Conservation (phyloP, 164 flowering plant species). For the Sedum album region DNA sequence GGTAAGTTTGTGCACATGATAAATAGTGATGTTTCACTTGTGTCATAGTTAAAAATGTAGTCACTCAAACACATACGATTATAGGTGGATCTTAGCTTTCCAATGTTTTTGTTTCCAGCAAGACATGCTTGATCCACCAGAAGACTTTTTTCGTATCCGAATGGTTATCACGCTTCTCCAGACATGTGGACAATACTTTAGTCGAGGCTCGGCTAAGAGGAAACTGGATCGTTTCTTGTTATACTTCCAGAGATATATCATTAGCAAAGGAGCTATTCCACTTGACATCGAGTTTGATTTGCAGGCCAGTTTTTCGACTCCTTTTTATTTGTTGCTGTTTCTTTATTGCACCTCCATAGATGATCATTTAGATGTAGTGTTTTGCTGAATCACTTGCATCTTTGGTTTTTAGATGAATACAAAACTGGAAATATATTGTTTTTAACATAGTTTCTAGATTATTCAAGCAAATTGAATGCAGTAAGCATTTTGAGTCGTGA, state of each 20-base stretch:
- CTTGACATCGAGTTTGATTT: constrained; percentile 94
- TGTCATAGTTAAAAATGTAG: neutral
- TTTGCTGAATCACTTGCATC: neutral
- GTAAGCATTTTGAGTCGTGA: neutral
- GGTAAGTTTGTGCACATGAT: neutral
- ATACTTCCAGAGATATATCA: constrained; percentile 86
- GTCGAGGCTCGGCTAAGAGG: constrained; percentile 90
- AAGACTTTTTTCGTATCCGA: constrained; percentile 92
- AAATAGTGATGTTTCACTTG: neutral
- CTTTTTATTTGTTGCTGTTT: neutral
- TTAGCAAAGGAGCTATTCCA: constrained; percentile 84
- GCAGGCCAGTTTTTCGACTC: constrained; percentile 54
- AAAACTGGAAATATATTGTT: neutral
- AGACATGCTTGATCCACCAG: constrained; percentile 90
- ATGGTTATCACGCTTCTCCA: constrained; percentile 89
- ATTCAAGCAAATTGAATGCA: neutral
- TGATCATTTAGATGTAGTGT: neutral
- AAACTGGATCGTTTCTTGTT: constrained; percentile 85
- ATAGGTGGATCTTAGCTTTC: neutral
- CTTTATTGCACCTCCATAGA: neutral
- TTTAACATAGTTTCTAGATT: neutral
- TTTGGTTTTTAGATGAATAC: neutral
- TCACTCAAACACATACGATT: neutral
- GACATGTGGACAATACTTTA: constrained; percentile 98
- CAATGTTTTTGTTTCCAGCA: constrained; percentile 33